Conservation (phyloP, 306 rosid genomes). For the Casuarina cunninghamiana region DNA sequence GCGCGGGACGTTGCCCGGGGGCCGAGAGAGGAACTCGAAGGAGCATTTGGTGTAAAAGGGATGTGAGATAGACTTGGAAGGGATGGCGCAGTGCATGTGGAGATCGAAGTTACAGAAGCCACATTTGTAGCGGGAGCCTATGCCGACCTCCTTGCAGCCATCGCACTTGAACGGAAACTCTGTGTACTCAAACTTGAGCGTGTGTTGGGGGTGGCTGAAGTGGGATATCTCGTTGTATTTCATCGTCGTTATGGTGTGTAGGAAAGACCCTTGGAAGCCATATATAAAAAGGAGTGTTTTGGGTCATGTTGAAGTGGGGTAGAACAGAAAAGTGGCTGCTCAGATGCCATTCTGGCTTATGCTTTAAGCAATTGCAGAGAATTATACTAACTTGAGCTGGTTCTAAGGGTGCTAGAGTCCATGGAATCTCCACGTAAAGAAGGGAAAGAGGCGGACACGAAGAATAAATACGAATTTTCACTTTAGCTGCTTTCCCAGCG, state of each 20-base stretch:
- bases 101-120: slow-evolving; percentile 73
- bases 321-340: not conserved
- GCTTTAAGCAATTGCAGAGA: slow-evolving; percentile 54
- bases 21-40: slow-evolving; percentile 64
- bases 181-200: slow-evolving; percentile 62
- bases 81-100: slow-evolving; percentile 77
- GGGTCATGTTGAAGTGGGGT: not conserved
- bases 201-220: slow-evolving; percentile 85
- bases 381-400: slow-evolving; percentile 44
- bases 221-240: slow-evolving; percentile 78
- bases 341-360: slow-evolving; percentile 43
- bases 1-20: slow-evolving; percentile 61
- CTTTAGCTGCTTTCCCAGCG: slow-evolving; percentile 26
- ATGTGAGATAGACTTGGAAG: slow-evolving; percentile 52
- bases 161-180: slow-evolving; percentile 92
- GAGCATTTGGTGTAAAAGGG: slow-evolving; percentile 83
- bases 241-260: slow-evolving; percentile 37
- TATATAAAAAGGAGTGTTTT: slow-evolving; percentile 18
- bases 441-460: slow-evolving; percentile 43
- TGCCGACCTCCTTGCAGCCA: slow-evolving; percentile 90
- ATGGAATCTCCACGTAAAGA: slow-evolving; percentile 53
- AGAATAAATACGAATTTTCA: slow-evolving; percentile 44
- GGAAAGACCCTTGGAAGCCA: slow-evolving; percentile 9
- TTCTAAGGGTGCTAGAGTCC: slow-evolving; percentile 39
- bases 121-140: slow-evolving; percentile 84